Base-by-base conservation (phyloP, 2,329 filamentous ascomycete genomes). In the Alternaria ventricosa region DNA sequence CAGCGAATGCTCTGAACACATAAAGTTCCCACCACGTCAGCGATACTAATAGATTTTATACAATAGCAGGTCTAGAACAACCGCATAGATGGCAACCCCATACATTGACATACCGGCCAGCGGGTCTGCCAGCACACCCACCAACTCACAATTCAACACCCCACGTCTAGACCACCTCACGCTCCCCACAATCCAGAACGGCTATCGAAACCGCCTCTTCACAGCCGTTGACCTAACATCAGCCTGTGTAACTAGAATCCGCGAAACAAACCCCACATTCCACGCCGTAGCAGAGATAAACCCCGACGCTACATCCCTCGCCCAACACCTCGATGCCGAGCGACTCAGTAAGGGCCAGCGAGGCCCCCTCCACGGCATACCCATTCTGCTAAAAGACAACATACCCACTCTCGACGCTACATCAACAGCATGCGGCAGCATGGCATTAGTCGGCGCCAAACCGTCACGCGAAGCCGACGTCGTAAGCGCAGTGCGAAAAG, bases 321-420 rank as follows among this genome's bases (percentile, higher is more conserved):
- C 88, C 4, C 82, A 84, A 55, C 67, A 75, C 1, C 75, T 87
- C 11, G 87, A 89, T 70, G 54, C 56, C 3, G 70, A 72, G 22
- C 72, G 86, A 9, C 74, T 79, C 2, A 66, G 78, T 3, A 81
- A 82, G 11, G 84, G 86, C 67, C 74, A 75, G 22, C 82, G 81
- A 0, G 83, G 82, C 2, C 68, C 80, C 0, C 78, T 90, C 3
- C 87, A 89, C 73, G 88, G 88, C 71, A 82, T 90, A 15, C 88
- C 88, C 1, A 76, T 89, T 9, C 71, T 90, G 5, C 76, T 90
- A 6, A 90, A 90, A 76, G 88, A 90, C 77, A 90, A 89, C 73
- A 84, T 87, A 71, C 83, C 83, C 56, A 90, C 88, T 1, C 53
- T 68, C 12, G 69, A 70, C 15, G 18, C 15, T 11, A 67, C 56